Conservation (phyloP, 2,329 filamentous ascomycete species). For the Curvularia sp. region DNA sequence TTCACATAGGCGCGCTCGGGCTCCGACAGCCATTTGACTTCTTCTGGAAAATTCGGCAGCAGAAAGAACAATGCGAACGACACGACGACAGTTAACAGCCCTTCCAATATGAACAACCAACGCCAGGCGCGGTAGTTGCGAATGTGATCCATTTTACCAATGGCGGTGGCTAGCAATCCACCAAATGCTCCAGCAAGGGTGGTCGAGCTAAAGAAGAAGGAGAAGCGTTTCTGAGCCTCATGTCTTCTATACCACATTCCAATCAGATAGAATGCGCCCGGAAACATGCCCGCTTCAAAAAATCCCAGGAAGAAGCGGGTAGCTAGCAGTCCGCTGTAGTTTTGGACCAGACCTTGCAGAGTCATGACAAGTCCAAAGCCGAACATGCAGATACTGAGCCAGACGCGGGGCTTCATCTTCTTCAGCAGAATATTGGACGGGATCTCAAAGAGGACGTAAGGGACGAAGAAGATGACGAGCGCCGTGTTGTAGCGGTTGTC, state of each 20-base stretch:
- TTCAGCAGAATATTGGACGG: slow-evolving; percentile 62
- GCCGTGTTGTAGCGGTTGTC: slow-evolving; percentile 59
- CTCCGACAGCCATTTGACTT: slow-evolving; percentile 57
- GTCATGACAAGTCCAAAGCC: slow-evolving; percentile 72
- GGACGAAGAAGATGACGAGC: slow-evolving; percentile 63
- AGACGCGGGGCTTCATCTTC: slow-evolving; percentile 60
- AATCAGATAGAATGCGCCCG: slow-evolving; percentile 68
- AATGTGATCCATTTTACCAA: slow-evolving; percentile 83
- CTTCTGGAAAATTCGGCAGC: slow-evolving; percentile 59
- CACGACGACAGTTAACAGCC: slow-evolving; percentile 54
- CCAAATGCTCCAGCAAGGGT: slow-evolving; percentile 84
- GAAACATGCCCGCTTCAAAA: slow-evolving; percentile 64
- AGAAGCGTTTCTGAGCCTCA: slow-evolving; percentile 90
- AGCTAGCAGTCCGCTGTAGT: slow-evolving; percentile 76
- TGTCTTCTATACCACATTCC: slow-evolving; percentile 89
- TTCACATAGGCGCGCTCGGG: slow-evolving; percentile 58
- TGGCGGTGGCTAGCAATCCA: slow-evolving; percentile 82
- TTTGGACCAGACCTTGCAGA: slow-evolving; percentile 78
- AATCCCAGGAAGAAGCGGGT: slow-evolving; percentile 83
- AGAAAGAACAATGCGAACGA: slow-evolving; percentile 58
- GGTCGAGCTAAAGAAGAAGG: slow-evolving; percentile 89
- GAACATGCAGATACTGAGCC: slow-evolving; percentile 81
- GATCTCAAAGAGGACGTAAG: slow-evolving; percentile 62
- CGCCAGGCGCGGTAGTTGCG: slow-evolving; percentile 76
- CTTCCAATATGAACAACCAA: slow-evolving; percentile 81